A percentile compares a stretch with the other conserved stretches of the same genome.
These are phyloP conservation scores for Malassezia psittaci DNA, from an alignment of 1,284 basidiomycete species.

Conservation along the genomic window DNA sequence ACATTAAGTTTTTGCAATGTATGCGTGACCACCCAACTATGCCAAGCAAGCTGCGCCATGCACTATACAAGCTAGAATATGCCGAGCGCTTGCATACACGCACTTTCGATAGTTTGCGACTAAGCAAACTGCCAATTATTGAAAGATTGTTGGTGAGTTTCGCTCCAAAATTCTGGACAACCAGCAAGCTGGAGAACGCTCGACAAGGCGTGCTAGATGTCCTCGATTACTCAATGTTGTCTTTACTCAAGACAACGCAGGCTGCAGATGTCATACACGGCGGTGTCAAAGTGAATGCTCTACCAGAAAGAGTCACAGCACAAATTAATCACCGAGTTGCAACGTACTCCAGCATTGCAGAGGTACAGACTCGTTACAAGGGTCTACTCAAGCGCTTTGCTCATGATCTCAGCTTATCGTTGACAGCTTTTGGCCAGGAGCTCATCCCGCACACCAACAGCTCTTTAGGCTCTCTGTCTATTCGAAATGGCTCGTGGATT, in stretches of 20 bases:
- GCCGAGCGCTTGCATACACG: conserved; percentile 19
- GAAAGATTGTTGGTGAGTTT: not conserved
- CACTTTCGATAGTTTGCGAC: not conserved
- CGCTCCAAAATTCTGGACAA: not conserved
- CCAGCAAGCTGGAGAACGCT: conserved; percentile 5
- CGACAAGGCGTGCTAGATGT: not conserved
- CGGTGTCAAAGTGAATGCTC: conserved; percentile 60
- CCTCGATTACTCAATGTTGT: conserved; percentile 36
- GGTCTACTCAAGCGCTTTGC: conserved; percentile 51
- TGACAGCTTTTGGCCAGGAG: conserved; percentile 53
- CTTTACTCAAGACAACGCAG: conserved; percentile 58
- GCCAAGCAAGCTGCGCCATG: conserved; percentile 48
- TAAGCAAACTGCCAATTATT: not conserved
- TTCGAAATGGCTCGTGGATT: conserved; percentile 9
- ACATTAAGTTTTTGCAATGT: conserved; percentile 51
- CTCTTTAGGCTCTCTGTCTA: not conserved
- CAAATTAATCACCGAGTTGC: conserved; percentile 58
- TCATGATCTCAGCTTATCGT: conserved; percentile 52
- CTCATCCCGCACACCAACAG: conserved; percentile 12
- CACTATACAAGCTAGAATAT: conserved; percentile 51
- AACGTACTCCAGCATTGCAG: conserved; percentile 51
- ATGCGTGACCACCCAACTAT: conserved; percentile 54
- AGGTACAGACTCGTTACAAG: conserved; percentile 51
- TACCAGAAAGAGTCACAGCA: conserved; percentile 56
- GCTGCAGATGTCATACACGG: conserved; percentile 61